phyloP scores from a whole-genome alignment of 192 early-diverging fungal species.

The Coemansia umbellata region DNA sequence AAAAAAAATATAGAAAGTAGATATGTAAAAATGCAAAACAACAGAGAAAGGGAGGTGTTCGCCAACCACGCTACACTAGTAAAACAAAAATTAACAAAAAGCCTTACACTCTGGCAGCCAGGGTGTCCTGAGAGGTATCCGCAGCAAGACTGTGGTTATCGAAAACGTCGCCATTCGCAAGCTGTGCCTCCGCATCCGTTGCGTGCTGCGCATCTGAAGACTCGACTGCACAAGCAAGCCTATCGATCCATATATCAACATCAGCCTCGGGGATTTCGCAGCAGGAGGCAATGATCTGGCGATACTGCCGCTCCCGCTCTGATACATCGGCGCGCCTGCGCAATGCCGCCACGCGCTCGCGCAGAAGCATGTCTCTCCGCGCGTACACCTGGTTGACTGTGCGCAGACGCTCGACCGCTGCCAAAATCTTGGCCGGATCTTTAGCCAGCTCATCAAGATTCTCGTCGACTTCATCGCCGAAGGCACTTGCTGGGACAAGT shows the following conservation, averaged over 20 bases:
- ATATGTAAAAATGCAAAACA: no score
- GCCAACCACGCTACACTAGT: no score
- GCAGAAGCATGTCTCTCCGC: constrained; percentile 46
- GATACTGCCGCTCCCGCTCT: constrained; percentile 73
- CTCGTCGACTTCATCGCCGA: constrained; percentile 3
- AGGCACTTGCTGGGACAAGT: constrained; percentile 3
- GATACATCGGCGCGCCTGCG: constrained; percentile 51
- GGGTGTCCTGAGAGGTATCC: not conserved
- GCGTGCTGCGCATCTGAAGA: constrained; percentile 10
- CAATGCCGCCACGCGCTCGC: constrained; percentile 56
- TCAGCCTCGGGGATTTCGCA: constrained; percentile 74
- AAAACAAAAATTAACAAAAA: not conserved
- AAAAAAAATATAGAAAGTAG: no score
- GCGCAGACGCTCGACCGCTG: constrained; percentile 34
- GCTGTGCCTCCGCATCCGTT: not conserved
- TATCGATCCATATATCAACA: constrained; percentile 73
- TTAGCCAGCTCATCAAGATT: constrained; percentile 12
- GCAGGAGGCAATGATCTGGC: constrained; percentile 79
- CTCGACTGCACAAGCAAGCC: constrained; percentile 75
- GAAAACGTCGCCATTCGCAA: not conserved
- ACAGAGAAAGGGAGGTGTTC: no score
- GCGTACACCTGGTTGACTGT: constrained; percentile 46
- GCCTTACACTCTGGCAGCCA: not conserved
- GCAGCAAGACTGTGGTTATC: not conserved
- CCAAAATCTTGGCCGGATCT: constrained; percentile 29